Evolutionary conservation across 805 yeast species (phyloP), one percentile per base, ranked within the genome.

Genomic region (Kodamaea laetipori): DNA sequence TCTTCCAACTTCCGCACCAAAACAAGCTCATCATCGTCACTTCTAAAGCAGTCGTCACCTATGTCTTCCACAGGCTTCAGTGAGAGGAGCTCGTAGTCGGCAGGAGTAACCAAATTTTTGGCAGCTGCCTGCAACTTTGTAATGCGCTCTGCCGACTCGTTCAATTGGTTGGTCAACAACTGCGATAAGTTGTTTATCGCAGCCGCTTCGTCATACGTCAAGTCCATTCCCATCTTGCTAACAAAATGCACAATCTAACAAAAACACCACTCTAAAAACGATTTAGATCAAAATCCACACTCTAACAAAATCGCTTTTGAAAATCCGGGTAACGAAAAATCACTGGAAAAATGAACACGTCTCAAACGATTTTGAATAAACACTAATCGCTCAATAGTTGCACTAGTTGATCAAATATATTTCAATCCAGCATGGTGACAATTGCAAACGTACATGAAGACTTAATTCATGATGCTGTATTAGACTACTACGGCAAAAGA

Each of bases 401-500:
- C n/a, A n/a, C n/a, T n/a, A n/a, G n/a, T n/a, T n/a, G n/a, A n/a
- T n/a, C n/a, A 4, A 3, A 3, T 7, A 17, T 15, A 30, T 9
- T 12, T 15, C n/a, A 19, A 16, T 21, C 31, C 45, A 62, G 39
- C 48, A 70, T 71, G 96, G 95, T 88, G 40, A 81, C 95, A 39
- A 86, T 90, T 63, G 83, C 86, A 24, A 89, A 90, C 66, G 94
- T 95, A 18, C 97, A 90, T 65, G 89, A 86, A 52, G 97, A 90
- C 66, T 71, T 89, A 59, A 88, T 90, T 57, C 99, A 94, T 66
- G 99, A 94, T 61, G 99, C 98, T 12, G 96, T 88, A 42, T 78
- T 94, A 58, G 99, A 94, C 64, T 94, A 92, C 73, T 94, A 94
- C 63, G 99, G 99, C 19, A 90, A 89, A 63, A 78, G 96, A 52